A percentile compares a stretch with the other conserved stretches of the same genome.
phyloP scores from a whole-genome alignment of 768 basidiomycete species.

The Auriscalpium vulgare region DNA sequence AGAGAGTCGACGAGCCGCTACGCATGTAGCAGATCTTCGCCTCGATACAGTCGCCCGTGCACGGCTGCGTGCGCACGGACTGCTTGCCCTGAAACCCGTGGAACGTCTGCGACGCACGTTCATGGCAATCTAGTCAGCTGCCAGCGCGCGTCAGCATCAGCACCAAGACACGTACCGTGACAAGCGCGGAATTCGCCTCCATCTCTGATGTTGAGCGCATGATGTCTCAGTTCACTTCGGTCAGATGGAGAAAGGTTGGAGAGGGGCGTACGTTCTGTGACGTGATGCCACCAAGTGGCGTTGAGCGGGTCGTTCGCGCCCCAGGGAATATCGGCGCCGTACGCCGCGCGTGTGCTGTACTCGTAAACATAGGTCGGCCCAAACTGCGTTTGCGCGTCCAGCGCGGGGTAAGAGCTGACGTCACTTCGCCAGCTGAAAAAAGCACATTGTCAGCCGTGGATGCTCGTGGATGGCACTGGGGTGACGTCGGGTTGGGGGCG shows the following conservation, averaged over 20 bases:
- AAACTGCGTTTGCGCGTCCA: slow-evolving; percentile 45
- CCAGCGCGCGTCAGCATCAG: not conserved
- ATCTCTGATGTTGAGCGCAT: slow-evolving; percentile 37
- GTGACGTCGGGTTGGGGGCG: not conserved
- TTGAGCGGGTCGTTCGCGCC: slow-evolving; percentile 58
- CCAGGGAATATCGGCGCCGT: slow-evolving; percentile 57
- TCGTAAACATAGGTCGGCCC: slow-evolving; percentile 60
- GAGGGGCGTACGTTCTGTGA: slow-evolving; percentile 53
- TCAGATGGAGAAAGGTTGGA: not conserved
- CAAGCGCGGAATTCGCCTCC: slow-evolving; percentile 46
- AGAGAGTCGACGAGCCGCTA: slow-evolving; percentile 61
- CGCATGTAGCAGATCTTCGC: slow-evolving; percentile 76
- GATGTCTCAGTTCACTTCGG: not conserved
- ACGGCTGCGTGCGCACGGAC: slow-evolving; percentile 44
- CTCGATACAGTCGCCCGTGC: slow-evolving; percentile 49
- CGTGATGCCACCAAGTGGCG: slow-evolving; percentile 77
- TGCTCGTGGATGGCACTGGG: not conserved
- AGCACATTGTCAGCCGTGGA: not conserved
- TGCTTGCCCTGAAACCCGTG: slow-evolving; percentile 67
- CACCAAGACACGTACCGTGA: slow-evolving; percentile 34
- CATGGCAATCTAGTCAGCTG: too few species aligned
- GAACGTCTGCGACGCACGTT: slow-evolving; percentile 39
- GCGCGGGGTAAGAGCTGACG: slow-evolving; percentile 47
- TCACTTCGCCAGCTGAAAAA: slow-evolving; percentile 51
- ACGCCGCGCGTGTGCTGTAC: slow-evolving; percentile 63